Evolutionary conservation across 805 yeast species (phyloP).

Genomic region (Candida ponderosae): DNA sequence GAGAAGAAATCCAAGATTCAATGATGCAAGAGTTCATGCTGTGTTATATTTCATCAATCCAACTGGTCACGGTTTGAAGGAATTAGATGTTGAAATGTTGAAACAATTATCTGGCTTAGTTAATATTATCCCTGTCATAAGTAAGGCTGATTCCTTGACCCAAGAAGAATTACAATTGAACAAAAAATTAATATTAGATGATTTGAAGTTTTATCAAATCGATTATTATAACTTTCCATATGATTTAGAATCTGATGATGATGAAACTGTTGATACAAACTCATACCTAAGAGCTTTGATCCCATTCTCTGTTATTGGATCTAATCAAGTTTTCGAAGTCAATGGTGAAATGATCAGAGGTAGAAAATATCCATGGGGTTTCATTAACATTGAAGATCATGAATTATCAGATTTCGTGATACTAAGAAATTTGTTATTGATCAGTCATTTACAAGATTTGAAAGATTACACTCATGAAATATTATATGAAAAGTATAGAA

Average conservation of each 20-base stretch:
- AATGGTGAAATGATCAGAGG: constrained; percentile 35
- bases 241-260: constrained; percentile 45
- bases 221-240: constrained; percentile 72
- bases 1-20: constrained; percentile 78
- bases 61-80: constrained; percentile 74
- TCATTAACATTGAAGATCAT: constrained; percentile 60
- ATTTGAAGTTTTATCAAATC: constrained; percentile 59
- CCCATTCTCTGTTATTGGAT: constrained; percentile 66
- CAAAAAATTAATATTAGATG: constrained; percentile 69
- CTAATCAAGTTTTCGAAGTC: constrained; percentile 51
- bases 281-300: constrained; percentile 53
- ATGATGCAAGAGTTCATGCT: constrained; percentile 76
- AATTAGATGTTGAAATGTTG: constrained; percentile 74
- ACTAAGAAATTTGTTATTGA: constrained; percentile 69
- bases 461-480: constrained; percentile 85
- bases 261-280: constrained; percentile 58
- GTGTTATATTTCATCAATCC: constrained; percentile 74
- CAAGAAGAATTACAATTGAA: constrained; percentile 68
- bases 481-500: constrained; percentile 83
- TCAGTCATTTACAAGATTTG: constrained; percentile 80
- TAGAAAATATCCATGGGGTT: constrained; percentile 53
- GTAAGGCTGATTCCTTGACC: constrained; percentile 82
- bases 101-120: constrained; percentile 71
- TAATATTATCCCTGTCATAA: constrained; percentile 78
- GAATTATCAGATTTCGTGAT: constrained; percentile 74